Evolutionary conservation across 441 rosid genomes (phyloP).

Genomic region (Syzygium syzygioides): DNA sequence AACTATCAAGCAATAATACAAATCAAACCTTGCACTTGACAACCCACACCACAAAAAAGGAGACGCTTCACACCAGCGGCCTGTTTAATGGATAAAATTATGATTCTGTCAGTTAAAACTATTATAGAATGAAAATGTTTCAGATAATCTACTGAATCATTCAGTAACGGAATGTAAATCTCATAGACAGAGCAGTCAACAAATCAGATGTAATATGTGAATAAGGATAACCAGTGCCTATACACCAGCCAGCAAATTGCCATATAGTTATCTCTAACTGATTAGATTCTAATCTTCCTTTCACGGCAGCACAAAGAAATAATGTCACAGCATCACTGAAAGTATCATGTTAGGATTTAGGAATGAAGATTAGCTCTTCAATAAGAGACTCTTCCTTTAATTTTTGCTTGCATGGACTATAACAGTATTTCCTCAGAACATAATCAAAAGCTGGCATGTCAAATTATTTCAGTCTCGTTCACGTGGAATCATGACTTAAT

Average conservation of each 20-base stretch:
- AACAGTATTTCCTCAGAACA: not conserved
- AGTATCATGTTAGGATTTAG: not conserved
- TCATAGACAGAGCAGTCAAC: not conserved
- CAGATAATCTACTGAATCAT: not conserved
- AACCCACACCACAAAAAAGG: slow-evolving; percentile 96
- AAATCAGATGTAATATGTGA: not conserved
- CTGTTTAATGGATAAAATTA: slow-evolving; percentile 28
- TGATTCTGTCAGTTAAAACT: not conserved
- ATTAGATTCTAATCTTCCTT: not conserved
- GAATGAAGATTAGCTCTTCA: not conserved
- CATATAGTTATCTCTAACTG: not conserved
- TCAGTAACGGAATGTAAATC: not conserved
- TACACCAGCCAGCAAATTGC: not conserved
- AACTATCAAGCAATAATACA: slow-evolving; percentile 7
- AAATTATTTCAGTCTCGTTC: not conserved
- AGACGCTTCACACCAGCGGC: slow-evolving; percentile 93
- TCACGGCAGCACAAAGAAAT: not conserved
- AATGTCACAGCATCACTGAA: not conserved
- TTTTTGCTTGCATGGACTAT: not conserved
- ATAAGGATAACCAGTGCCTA: not conserved
- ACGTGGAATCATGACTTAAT: not conserved
- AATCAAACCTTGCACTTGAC: slow-evolving; percentile 88
- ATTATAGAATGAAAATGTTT: not conserved
- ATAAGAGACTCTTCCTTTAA: not conserved
- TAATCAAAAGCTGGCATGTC: not conserved